A percentile compares a stretch with the other conserved stretches of the same genome.
These are phyloP conservation scores for Aquilaria sinensis DNA, from an alignment of 345 rosid species.

Conservation along the genomic window DNA sequence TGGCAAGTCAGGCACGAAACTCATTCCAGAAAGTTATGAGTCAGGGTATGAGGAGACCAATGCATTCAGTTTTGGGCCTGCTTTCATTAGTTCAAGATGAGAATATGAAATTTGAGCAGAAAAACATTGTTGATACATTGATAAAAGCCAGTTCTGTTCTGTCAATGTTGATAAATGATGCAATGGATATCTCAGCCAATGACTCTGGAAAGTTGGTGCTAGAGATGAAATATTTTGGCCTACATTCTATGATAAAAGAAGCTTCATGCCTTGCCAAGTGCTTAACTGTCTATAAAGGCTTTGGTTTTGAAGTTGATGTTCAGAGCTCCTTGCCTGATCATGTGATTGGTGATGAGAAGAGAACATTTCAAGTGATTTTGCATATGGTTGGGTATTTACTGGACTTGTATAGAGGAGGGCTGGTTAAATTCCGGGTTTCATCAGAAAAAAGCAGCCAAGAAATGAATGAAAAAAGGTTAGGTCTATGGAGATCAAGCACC, in stretches of 20 bases:
- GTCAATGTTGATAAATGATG: slow-evolving; percentile 71
- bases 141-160: slow-evolving; percentile 66
- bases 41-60: slow-evolving; percentile 91
- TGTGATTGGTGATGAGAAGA: slow-evolving; percentile 79
- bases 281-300: slow-evolving; percentile 65
- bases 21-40: slow-evolving; percentile 97
- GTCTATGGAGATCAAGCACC: slow-evolving; percentile 43
- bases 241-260: slow-evolving; percentile 75
- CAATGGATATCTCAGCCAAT: slow-evolving; percentile 67
- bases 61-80: slow-evolving; percentile 88
- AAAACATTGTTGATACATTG: slow-evolving; percentile 58
- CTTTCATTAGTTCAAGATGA: slow-evolving; percentile 72
- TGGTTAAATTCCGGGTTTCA: slow-evolving; percentile 51
- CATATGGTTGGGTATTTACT: slow-evolving; percentile 83
- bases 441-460: slow-evolving; percentile 40
- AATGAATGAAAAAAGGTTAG: slow-evolving; percentile 40
- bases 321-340: slow-evolving; percentile 65
- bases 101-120: slow-evolving; percentile 55
- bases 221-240: slow-evolving; percentile 57
- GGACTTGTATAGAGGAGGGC: slow-evolving; percentile 49
- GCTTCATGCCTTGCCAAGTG: slow-evolving; percentile 84
- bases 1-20: slow-evolving; percentile 90
- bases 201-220: slow-evolving; percentile 63
- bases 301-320: slow-evolving; percentile 57
- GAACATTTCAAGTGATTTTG: slow-evolving; percentile 88